Evolutionary conservation across 2,329 filamentous ascomycete species (phyloP).

Genomic region (Aspergillus jensenii): DNA sequence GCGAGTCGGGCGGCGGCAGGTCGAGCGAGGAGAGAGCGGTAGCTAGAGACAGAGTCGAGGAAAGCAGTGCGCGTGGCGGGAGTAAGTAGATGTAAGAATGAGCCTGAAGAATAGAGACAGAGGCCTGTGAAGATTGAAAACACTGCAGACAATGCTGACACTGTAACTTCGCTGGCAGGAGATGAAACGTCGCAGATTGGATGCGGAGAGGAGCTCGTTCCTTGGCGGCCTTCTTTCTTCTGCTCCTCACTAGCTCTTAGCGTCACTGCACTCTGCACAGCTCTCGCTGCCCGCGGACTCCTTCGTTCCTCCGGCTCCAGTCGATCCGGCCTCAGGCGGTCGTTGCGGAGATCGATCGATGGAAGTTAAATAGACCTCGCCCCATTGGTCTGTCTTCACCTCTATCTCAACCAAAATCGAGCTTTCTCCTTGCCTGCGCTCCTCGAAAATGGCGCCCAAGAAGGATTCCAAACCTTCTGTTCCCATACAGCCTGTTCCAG

Average conservation of each 20-base stretch:
- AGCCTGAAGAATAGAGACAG: neutral
- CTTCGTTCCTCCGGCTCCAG: conserved; percentile 3
- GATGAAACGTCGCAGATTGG: conserved; percentile 15
- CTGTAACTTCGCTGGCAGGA: neutral
- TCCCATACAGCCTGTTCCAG: conserved; percentile 36
- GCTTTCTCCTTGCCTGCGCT: neutral
- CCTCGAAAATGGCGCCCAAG: conserved; percentile 31
- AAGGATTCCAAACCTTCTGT: conserved; percentile 29
- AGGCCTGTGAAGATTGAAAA: neutral
- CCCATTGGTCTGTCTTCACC: neutral
- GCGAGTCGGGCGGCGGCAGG: neutral
- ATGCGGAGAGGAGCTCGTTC: conserved; percentile 1
- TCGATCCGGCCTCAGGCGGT: conserved; percentile 12
- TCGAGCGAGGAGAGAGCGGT: neutral
- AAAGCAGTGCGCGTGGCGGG: conserved; percentile 1
- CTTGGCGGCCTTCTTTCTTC: neutral
- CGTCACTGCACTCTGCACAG: no score
- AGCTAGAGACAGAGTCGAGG: neutral
- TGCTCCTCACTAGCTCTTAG: no score
- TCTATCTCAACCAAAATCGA: neutral
- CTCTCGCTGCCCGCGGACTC: no score
- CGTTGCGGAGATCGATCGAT: neutral
- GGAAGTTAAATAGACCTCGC: neutral
- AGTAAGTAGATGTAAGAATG: conserved; percentile 5
- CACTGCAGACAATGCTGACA: neutral